Conservation (phyloP, 768 basidiomycete genomes). For the Lactarius akahatsu region DNA sequence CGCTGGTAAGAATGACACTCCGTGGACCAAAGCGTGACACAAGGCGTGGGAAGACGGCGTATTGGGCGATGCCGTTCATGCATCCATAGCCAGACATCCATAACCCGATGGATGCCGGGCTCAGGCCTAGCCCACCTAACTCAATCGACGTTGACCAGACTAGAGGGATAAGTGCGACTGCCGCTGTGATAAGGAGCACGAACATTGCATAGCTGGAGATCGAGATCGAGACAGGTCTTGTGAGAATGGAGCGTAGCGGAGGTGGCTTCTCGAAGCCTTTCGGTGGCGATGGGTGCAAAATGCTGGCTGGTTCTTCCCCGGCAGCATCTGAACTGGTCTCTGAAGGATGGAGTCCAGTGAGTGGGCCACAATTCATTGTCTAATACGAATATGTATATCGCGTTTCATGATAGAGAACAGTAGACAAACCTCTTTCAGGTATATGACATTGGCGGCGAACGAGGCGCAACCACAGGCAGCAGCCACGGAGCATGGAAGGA, state of each 20-base stretch:
- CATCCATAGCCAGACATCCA: slow-evolving; percentile 40
- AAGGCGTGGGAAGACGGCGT: slow-evolving; percentile 38
- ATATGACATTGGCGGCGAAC: not conserved
- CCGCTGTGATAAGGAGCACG: slow-evolving; percentile 44
- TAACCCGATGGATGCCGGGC: slow-evolving; percentile 40
- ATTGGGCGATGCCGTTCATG: slow-evolving; percentile 40
- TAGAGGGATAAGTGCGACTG: slow-evolving; percentile 44
- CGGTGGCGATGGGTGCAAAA: no score
- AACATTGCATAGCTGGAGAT: slow-evolving; percentile 44
- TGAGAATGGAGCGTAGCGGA: slow-evolving; percentile 35
- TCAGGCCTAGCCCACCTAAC: slow-evolving; percentile 35
- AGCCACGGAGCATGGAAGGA: slow-evolving; percentile 27
- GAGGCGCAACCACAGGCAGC: not conserved
- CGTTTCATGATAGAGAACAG: not conserved
- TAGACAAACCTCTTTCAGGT: slow-evolving; percentile 9
- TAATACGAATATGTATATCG: not conserved
- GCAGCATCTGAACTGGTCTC: no score
- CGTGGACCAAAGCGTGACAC: slow-evolving; percentile 40
- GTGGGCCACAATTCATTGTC: not conserved
- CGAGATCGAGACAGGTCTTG: slow-evolving; percentile 39
- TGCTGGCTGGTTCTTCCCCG: not conserved
- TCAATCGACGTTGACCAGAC: slow-evolving; percentile 40
- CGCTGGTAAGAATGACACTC: slow-evolving; percentile 32
- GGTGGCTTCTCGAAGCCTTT: slow-evolving; percentile 17
- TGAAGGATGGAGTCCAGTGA: not conserved